Base-by-base conservation (phyloP, 139 green algal species). In the Picochlorum costavermella region DNA sequence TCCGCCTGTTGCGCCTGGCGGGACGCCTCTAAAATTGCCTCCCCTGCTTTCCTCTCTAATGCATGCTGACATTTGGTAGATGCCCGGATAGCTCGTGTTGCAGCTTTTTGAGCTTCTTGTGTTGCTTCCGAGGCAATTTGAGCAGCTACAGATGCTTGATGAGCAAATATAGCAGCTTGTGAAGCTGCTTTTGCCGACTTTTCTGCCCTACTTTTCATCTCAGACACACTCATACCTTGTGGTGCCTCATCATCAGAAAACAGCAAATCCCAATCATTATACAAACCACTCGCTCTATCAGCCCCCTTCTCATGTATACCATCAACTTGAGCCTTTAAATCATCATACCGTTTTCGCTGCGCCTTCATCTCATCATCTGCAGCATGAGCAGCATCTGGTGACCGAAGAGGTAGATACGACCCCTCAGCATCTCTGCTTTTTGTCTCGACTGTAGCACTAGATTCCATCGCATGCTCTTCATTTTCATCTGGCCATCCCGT, bases 101-200 rank as follows among this genome's bases (percentile, higher is more conserved):
- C 73, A 63, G 57, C 58, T 20, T 6, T 11, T 14, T 16, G 51
- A 65, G 65, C 45, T 57, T 30, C 29, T 56, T 40, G 23, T 48
- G 43, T 43, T 67, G 64, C 69, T 4, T 51, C 63, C 17, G 36
- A 30, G 67, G 62, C 69, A 53, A 44, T 45, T 56, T 36, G 14
- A 25, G 36, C 13, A 20, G 31, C 13, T n/a, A 25, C 14, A 26
- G 60, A 37, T 37, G 60, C 60, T 23, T 45, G 31, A 16, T 66
- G 60, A 23, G 60, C 45, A 45, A 17, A 14, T 20, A 9, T 40
- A 6, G 36, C 33, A 20, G 60, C 29, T 25, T 43, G 14, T 13
- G 36, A 16, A 28, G 60, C 60, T 28, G 13, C n/a, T 6, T 43
- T 56, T 13, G 10, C 14, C n/a, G 60, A 37, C n/a, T 23, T 20